Percentiles rank a stretch among this genome's conserved stretches.
These are phyloP conservation scores for Tricholoma terreum DNA, from an alignment of 768 basidiomycete genomes.

Conservation along the genomic window DNA sequence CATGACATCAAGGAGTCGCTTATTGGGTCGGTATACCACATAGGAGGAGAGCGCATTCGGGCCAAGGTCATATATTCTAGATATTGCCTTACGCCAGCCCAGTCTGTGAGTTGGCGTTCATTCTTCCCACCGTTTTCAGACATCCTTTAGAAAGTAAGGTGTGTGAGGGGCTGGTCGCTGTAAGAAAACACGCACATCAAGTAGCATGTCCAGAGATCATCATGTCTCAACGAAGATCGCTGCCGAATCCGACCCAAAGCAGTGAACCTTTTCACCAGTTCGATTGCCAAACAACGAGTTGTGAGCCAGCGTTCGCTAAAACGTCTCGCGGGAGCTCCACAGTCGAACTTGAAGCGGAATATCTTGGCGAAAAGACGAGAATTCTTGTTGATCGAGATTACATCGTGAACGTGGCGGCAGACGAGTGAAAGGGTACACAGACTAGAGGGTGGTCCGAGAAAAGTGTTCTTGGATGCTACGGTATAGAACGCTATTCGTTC, in stretches of 20 bases:
- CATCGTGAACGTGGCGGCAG: constrained; percentile 33
- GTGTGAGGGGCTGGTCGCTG: neutral
- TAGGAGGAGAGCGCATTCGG: constrained; percentile 9
- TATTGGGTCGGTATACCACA: constrained; percentile 30
- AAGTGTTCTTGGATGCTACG: constrained; percentile 27
- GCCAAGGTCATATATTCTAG: constrained; percentile 17
- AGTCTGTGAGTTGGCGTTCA: constrained; percentile 37
- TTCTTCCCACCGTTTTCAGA: constrained; percentile 51
- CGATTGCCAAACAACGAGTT: constrained; percentile 35
- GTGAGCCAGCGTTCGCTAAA: constrained; percentile 36
- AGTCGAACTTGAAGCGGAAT: constrained; percentile 46
- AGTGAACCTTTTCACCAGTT: constrained; percentile 41
- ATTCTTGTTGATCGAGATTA: constrained; percentile 34
- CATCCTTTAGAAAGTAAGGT: constrained; percentile 22
- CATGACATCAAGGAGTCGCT: constrained; percentile 39
- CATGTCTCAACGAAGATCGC: constrained; percentile 15
- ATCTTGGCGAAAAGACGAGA: constrained; percentile 40
- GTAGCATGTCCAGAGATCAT: constrained; percentile 54
- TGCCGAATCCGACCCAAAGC: constrained; percentile 41
- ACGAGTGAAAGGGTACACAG: constrained; percentile 38
- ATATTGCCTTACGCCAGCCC: constrained; percentile 35
- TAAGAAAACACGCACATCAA: constrained; percentile 37
- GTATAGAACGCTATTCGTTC: constrained; percentile 43
- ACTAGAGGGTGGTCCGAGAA: constrained; percentile 42
- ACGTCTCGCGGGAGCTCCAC: constrained; percentile 35